Evolutionary conservation across 2,329 filamentous ascomycete genomes (phyloP).

Genomic region (Periconia sp.): DNA sequence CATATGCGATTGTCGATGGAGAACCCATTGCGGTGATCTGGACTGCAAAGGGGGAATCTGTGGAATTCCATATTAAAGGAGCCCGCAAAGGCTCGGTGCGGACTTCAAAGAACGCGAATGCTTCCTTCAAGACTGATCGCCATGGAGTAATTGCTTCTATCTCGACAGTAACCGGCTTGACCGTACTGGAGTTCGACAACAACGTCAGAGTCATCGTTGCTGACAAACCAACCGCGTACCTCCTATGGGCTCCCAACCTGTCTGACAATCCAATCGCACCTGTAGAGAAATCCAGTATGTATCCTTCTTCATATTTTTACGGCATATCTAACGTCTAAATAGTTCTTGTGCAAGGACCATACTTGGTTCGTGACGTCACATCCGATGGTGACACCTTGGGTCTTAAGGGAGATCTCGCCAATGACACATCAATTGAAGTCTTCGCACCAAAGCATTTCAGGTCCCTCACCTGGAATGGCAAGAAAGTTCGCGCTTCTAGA

Average conservation of each 20-base stretch:
- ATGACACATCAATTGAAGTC: constrained; percentile 45
- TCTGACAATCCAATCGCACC: constrained; percentile 47
- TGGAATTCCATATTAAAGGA: constrained; percentile 49
- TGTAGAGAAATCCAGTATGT: constrained; percentile 43
- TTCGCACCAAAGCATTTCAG: constrained; percentile 36
- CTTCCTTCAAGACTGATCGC: constrained; percentile 51
- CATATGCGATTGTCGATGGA: constrained; percentile 46
- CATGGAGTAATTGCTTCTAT: constrained; percentile 42
- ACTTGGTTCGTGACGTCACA: constrained; percentile 45
- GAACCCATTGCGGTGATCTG: constrained; percentile 49
- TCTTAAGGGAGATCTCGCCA: constrained; percentile 45
- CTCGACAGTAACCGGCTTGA: constrained; percentile 37
- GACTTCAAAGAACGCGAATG: constrained; percentile 48
- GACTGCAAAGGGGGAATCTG: constrained; percentile 47
- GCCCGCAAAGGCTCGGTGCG: constrained; percentile 45
- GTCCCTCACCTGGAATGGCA: constrained; percentile 48
- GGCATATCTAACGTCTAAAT: constrained; percentile 6
- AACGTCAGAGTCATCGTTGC: constrained; percentile 44
- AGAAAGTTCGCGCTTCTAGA: constrained; percentile 30
- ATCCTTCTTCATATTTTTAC: not conserved
- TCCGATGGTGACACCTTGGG: constrained; percentile 28
- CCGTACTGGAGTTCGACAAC: constrained; percentile 45
- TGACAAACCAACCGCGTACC: constrained; percentile 46
- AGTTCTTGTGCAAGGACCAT: constrained; percentile 49
- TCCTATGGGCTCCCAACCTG: constrained; percentile 48